Percentiles rank a stretch among this genome's conserved stretches.
Evolutionary conservation across 768 basidiomycete genomes (phyloP).

Genomic region (Megacollybia marginata): DNA sequence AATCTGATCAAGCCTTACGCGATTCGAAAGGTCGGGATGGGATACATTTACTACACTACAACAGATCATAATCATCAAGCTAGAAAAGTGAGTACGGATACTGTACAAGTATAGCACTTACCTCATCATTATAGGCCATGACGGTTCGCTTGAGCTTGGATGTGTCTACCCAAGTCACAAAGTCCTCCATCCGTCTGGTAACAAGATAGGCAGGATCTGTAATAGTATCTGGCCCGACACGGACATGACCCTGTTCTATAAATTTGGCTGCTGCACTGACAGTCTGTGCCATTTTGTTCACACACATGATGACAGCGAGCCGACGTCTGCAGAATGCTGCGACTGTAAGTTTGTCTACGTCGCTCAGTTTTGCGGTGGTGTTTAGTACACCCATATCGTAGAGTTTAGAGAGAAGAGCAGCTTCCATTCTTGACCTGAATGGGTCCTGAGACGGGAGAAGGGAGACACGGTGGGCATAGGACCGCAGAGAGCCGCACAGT

Average conservation of each 20-base stretch:
- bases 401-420: conserved; percentile 82
- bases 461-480: conserved; percentile 81
- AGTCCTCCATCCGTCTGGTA: conserved; percentile 98
- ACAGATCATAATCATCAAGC: conserved; percentile 92
- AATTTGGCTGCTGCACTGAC: conserved; percentile 93
- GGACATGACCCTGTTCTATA: conserved; percentile 96
- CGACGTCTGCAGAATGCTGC: conserved; percentile 89
- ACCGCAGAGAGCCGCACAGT: conserved; percentile 79
- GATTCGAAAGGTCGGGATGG: too few species aligned
- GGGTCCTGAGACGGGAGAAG: conserved; percentile 86
- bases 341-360: conserved; percentile 94
- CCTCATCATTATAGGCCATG: conserved; percentile 96
- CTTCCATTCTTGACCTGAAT: conserved; percentile 78
- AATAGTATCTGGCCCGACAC: conserved; percentile 92
- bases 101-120: conserved; percentile 18
- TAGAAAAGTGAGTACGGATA: conserved; percentile 19
- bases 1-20: too few species aligned
- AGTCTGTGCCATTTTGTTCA: conserved; percentile 91
- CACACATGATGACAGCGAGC: conserved; percentile 87
- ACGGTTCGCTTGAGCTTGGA: conserved; percentile 95
- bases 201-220: conserved; percentile 96
- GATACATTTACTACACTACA: conserved; percentile 30
- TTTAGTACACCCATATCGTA: conserved; percentile 97
- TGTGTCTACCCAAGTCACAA: conserved; percentile 98
- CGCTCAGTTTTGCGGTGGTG: conserved; percentile 80